Percentiles rank a stretch among this genome's conserved stretches.
phyloP scores from a whole-genome alignment of 208 protist genomes.

The Porcisia hertigi region DNA sequence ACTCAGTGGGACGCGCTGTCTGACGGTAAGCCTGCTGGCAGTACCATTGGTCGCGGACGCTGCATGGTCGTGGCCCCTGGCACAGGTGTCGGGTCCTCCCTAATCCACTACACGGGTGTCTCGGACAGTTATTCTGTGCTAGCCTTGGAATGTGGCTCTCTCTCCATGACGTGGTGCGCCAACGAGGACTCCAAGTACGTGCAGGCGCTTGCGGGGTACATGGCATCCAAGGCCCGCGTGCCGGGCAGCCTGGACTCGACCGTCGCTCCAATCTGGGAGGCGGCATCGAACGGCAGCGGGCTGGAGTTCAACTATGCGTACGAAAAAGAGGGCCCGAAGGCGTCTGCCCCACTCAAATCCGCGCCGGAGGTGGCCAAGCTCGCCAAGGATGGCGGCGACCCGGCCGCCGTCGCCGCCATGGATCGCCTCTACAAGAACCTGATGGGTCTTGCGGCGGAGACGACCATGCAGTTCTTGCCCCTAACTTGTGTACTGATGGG shows the following conservation, averaged over 20 bases:
- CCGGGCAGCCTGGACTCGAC: slow-evolving; percentile 8
- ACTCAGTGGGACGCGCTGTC: slow-evolving; percentile 40
- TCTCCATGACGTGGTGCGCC: slow-evolving; percentile 34
- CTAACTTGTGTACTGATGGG: slow-evolving; percentile 62
- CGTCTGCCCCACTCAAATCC: slow-evolving; percentile 16
- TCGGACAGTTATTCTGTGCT: slow-evolving; percentile 42
- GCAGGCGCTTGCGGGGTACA: slow-evolving; percentile 24
- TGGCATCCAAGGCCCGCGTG: slow-evolving; percentile 12
- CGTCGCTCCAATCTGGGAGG: slow-evolving; percentile 45
- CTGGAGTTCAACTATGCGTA: slow-evolving; percentile 63
- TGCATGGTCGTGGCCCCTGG: slow-evolving; percentile 63
- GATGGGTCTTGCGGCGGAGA: slow-evolving; percentile 47
- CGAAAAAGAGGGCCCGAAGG: slow-evolving; percentile 14
- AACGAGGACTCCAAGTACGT: slow-evolving; percentile 21
- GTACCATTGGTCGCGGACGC: slow-evolving; percentile 39
- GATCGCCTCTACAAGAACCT: slow-evolving; percentile 51
- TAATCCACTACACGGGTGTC: slow-evolving; percentile 55
- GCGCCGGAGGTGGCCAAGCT: slow-evolving; percentile 51
- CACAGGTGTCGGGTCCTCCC: slow-evolving; percentile 64
- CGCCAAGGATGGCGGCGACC: slow-evolving; percentile 46
- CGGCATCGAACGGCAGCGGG: slow-evolving; percentile 40
- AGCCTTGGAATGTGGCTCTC: slow-evolving; percentile 52
- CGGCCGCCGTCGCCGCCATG: slow-evolving; percentile 48
- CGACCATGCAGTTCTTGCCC: slow-evolving; percentile 63
- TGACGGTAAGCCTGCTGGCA: slow-evolving; percentile 24